Base-by-base conservation (phyloP, 2,329 filamentous ascomycete species). In the Periglandula ipomoeae region DNA sequence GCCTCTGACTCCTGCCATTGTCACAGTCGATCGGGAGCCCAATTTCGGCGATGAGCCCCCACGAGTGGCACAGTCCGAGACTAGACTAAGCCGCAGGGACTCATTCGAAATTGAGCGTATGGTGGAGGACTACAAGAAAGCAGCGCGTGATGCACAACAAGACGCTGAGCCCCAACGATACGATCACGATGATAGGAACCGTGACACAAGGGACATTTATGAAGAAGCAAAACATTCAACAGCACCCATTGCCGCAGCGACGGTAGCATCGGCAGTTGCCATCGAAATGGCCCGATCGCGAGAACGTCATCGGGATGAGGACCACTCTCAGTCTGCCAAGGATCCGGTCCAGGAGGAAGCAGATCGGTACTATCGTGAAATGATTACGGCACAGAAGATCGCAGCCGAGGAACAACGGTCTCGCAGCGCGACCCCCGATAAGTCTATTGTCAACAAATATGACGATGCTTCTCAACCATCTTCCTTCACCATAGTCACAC, bases 371-470 rank as follows among this genome's bases (percentile, higher is more conserved):
- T 84, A 82, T 55, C 77, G 79, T 49, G 73, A 80, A 59, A 69
- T 70, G 34, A 68, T 68, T 22, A 68, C 76, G 48, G 77, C 76
- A 7, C 73, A 75, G 11, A 76, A 74, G 58, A 73, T 76, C 47
- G 72, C 69, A 39, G 69, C 72, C 49, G 74, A 81, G 38, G 70
- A 79, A 57, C 72, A 73, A 40, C 75, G 73, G 32, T 76, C 75
- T 26, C 73, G 75, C 46, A 74, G 70, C 48, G 61, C 65, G 22
- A 77, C 76, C 2, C 74, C 75, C 1, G 69, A 77, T 41, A 63
- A 61, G 6, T 82, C 79, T 2, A 70, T 82, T 5, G 59, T 81
- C 5, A 72, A 76, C 47, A 81, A 76, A 58, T 82, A 75, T 61
- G 66, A 72, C 24, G 60, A 63, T 4, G 57, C 60, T 41, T 64